Base-by-base conservation (phyloP, 164 flowering plant genomes). In the Vitis rotundifolia region DNA sequence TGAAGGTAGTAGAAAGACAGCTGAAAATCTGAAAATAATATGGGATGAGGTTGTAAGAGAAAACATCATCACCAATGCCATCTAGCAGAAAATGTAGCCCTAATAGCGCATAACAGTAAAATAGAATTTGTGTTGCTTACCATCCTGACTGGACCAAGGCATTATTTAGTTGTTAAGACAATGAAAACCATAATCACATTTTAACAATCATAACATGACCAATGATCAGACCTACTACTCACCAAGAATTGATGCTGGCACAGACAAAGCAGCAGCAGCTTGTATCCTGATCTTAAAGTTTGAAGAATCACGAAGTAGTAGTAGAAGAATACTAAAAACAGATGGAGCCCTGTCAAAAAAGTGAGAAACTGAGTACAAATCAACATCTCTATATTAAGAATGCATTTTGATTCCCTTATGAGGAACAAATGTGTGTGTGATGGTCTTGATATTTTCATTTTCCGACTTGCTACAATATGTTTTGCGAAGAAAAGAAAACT, bases 241-340 rank as follows among this genome's bases (percentile, higher is more conserved):
- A 92, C 97, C 97, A 69, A 37, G 54, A 77, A 85, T 67, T 72
- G 90, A 79, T 67, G 79, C 75, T 71, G 99, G 99, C 64, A 91
- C 97, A 72, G 99, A 88, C 77, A 94, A 85, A 57, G 99, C 97
- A 78, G 88, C 88, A 71, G 97, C 97, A 67, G 99, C 97, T 78
- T 94, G 97, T 75, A 92, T 94, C 79, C 91, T 83, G 76, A 92
- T 89, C 87, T 94, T 94, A 76, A 84, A 91, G 73, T 94, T 94
- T 22, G 99, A 80, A 49, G 99, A 89, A 85, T 92, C 91, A 58
- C 99, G 95, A 63, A 94, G 83, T 16, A 94, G 83, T 22, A 91
- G 78, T 63, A 94, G 84, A 71, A 94, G 95, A 75, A 89, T 85
- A 73, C 93, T 89, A 74, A 86, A 92, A 58, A 94, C 87, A 65